phyloP scores from a whole-genome alignment of 2,329 filamentous ascomycete genomes.

The Colletotrichum euphorbiae region DNA sequence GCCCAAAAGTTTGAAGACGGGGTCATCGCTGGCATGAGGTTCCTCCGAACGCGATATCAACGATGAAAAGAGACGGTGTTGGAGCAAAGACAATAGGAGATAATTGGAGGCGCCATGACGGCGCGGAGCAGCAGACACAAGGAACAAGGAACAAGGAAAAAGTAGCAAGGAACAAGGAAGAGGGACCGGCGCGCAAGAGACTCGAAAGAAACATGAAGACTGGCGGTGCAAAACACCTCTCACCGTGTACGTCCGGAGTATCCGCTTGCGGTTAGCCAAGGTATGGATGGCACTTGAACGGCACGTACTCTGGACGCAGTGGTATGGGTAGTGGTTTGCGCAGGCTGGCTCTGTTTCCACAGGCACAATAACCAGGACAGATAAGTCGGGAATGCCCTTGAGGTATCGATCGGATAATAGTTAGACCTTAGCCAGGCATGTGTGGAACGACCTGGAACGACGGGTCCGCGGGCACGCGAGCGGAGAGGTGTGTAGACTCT shows the following conservation, averaged over 20 bases:
- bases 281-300: not conserved
- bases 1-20: not conserved
- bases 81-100: too few relatives aligned
- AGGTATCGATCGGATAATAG: conserved; percentile 8
- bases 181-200: not conserved
- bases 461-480: conserved; percentile 18
- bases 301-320: not conserved
- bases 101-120: too few relatives aligned
- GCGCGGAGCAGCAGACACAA: not conserved
- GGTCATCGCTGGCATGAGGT: not conserved
- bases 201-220: not conserved
- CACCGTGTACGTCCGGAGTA: not conserved
- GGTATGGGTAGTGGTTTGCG: not conserved
- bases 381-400: too few relatives aligned
- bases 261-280: conserved; percentile 2
- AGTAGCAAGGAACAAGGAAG: not conserved
- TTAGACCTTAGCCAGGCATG: not conserved
- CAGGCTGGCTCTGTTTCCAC: too few relatives aligned
- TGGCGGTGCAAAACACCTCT: not conserved
- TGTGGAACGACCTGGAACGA: conserved; percentile 19
- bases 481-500: too few relatives aligned
- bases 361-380: too few relatives aligned
- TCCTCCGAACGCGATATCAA: conserved; percentile 1
- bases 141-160: not conserved
- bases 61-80: not conserved